A percentile compares a stretch with the other conserved stretches of the same genome.
Evolutionary conservation across 306 rosid genomes (phyloP).

Genomic region (Myrica gale): DNA sequence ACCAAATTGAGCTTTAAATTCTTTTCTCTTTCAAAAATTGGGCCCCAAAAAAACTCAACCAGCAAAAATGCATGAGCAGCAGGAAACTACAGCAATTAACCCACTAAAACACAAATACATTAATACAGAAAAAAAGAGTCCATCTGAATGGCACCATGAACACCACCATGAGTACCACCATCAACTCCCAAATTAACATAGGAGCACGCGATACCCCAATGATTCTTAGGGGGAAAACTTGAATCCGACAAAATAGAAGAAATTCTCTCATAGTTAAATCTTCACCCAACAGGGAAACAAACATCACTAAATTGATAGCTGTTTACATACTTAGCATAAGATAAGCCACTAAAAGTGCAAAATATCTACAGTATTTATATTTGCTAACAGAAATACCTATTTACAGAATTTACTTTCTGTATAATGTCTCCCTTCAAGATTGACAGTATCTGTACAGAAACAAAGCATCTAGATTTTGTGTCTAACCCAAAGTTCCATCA

Average conservation of each 20-base stretch:
- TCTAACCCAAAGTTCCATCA: neutral
- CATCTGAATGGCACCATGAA: neutral
- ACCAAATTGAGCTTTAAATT: neutral
- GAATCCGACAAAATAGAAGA: no score
- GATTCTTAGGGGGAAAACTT: neutral
- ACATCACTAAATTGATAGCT: neutral
- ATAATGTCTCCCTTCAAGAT: neutral
- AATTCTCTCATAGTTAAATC: neutral
- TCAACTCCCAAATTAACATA: neutral
- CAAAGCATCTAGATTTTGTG: neutral
- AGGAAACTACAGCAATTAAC: neutral
- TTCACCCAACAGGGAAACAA: neutral
- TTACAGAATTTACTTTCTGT: neutral
- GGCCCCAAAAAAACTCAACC: neutral
- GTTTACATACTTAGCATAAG: neutral
- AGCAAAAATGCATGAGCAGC: neutral
- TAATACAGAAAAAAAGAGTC: no score
- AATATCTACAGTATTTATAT: neutral
- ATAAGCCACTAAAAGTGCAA: neutral
- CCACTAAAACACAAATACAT: neutral
- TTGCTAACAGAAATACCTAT: neutral
- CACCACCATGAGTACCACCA: neutral
- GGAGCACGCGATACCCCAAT: neutral
- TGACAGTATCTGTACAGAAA: neutral
- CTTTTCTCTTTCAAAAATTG: neutral